These are phyloP conservation scores for Hyphodiscus hymeniophilus DNA, from an alignment of 495 filamentous ascomycete genomes.

Conservation along the genomic window DNA sequence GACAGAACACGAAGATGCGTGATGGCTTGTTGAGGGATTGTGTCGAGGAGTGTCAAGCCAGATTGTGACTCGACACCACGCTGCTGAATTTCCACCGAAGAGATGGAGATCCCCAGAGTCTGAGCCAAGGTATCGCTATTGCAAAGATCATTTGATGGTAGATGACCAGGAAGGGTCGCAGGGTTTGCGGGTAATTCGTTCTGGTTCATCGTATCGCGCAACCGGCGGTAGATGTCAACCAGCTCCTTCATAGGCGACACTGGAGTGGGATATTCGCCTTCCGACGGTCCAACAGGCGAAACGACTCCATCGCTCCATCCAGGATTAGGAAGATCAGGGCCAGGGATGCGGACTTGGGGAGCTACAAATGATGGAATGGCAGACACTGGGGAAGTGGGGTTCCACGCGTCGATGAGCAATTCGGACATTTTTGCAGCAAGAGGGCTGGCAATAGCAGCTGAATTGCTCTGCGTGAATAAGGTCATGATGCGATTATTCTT, in stretches of 20 bases:
- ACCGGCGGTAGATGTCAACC: constrained; percentile 67
- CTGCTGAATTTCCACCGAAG: constrained; percentile 85
- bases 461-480: constrained; percentile 55
- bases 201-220: constrained; percentile 66
- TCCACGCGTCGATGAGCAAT: constrained; percentile 26
- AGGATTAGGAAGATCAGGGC: constrained; percentile 1
- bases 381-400: constrained; percentile 4
- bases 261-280: constrained; percentile 3
- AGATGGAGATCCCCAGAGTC: constrained; percentile 80
- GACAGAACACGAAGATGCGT: constrained; percentile 86
- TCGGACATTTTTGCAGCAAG: constrained; percentile 51
- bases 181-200: constrained; percentile 52
- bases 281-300: neutral
- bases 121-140: constrained; percentile 41
- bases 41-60: constrained; percentile 71
- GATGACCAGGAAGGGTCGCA: constrained; percentile 26
- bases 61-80: constrained; percentile 73
- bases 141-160: constrained; percentile 22
- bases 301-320: constrained; percentile 1
- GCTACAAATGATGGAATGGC: neutral
- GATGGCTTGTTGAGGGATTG: constrained; percentile 69
- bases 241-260: constrained; percentile 58
- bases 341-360: neutral
- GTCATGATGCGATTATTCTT: constrained; percentile 27
- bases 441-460: constrained; percentile 49